These are phyloP conservation scores for Eucalyptus caleyi DNA, from an alignment of 345 rosid genomes.

Conservation along the genomic window DNA sequence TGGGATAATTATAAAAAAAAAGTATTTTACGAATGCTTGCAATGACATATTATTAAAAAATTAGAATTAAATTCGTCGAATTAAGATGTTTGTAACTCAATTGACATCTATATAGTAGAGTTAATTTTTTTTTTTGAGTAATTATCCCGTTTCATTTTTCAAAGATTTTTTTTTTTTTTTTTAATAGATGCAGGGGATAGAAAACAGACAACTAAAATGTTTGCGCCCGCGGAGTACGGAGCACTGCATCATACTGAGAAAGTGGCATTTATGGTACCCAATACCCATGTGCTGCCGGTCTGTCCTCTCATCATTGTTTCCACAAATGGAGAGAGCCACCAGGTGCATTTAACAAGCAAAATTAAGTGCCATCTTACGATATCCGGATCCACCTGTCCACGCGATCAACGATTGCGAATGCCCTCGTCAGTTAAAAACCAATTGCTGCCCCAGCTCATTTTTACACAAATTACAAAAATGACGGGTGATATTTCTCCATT, in stretches of 20 bases:
- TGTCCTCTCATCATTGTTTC: neutral
- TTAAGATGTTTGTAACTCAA: accelerated
- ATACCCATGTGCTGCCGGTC: neutral
- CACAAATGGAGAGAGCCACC: neutral
- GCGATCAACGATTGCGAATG: neutral
- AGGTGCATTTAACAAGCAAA: neutral
- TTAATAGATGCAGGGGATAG: neutral
- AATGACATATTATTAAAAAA: accelerated
- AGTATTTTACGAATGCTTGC: accelerated
- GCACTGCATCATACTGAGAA: neutral
- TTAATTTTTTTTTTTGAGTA: neutral
- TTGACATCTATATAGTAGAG: accelerated
- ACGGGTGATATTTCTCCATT: neutral
- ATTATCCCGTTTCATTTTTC: neutral
- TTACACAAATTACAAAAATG: neutral
- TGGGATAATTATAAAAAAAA: neutral
- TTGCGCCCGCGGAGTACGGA: neutral
- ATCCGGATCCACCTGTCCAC: neutral
- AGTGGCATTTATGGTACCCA: neutral
- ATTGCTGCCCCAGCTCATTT: neutral
- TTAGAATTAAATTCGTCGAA: accelerated
- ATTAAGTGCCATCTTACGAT: neutral
- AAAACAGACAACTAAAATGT: neutral
- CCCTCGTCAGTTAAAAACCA: neutral
- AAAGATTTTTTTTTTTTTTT: neutral